phyloP scores from a whole-genome alignment of 2,329 filamentous ascomycete genomes.

The Emmonsiellopsis sp. region DNA sequence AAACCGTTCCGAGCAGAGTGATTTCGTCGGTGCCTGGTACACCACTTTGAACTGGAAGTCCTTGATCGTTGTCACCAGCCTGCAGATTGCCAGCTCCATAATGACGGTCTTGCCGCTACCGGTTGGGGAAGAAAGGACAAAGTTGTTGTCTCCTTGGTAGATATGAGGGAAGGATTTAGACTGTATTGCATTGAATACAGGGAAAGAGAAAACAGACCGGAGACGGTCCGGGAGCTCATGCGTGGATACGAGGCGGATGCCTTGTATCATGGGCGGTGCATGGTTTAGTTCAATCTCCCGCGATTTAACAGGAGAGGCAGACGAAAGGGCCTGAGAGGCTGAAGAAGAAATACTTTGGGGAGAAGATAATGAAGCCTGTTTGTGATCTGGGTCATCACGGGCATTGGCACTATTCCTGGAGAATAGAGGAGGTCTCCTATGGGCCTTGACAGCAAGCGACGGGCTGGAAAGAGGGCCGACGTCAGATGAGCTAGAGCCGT shows the following conservation, averaged over 20 bases:
- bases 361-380: neutral
- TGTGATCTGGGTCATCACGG: neutral
- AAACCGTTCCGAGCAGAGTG: constrained; percentile 66
- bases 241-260: constrained; percentile 51
- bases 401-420: neutral
- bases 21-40: constrained; percentile 78
- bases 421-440: constrained; percentile 6
- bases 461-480: constrained; percentile 23
- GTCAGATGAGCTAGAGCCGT: constrained; percentile 21
- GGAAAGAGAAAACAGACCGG: constrained; percentile 60
- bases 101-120: constrained; percentile 78
- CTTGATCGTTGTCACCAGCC: constrained; percentile 48
- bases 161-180: constrained; percentile 64
- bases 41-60: constrained; percentile 65
- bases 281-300: constrained; percentile 21
- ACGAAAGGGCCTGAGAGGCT: neutral
- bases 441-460: constrained; percentile 16
- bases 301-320: constrained; percentile 6
- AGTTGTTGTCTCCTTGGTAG: constrained; percentile 61
- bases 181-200: constrained; percentile 71
- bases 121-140: constrained; percentile 72
- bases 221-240: constrained; percentile 59
- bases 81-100: constrained; percentile 73
- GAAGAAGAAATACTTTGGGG: neutral
- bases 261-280: constrained; percentile 42